These are phyloP conservation scores for Boletellus emodensis DNA, from an alignment of 768 basidiomycete species.

Conservation along the genomic window DNA sequence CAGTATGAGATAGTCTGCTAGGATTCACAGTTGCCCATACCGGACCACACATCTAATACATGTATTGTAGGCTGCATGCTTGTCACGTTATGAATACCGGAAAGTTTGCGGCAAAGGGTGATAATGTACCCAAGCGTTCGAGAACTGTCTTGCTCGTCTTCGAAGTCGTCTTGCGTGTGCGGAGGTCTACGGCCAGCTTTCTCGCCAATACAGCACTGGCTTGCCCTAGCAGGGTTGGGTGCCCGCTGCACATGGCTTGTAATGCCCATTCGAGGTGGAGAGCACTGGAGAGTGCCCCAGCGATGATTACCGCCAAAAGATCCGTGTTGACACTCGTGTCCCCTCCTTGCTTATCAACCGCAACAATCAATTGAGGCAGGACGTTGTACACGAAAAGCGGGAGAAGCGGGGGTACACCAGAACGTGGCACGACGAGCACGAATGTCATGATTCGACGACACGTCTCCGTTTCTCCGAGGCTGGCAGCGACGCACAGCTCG, in stretches of 20 bases:
- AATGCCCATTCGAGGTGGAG: constrained; percentile 71
- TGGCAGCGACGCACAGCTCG: constrained; percentile 52
- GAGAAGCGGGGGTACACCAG: constrained; percentile 56
- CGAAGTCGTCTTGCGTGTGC: constrained; percentile 44
- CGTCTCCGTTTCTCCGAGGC: constrained; percentile 56
- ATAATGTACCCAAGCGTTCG: constrained; percentile 57
- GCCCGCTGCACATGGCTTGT: constrained; percentile 48
- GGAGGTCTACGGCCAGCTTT: constrained; percentile 60
- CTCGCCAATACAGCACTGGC: constrained; percentile 61
- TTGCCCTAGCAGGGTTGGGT: constrained; percentile 53
- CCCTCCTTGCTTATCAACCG: constrained; percentile 48
- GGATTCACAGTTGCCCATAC: constrained; percentile 9
- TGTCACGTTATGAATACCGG: constrained; percentile 49
- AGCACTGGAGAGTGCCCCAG: constrained; percentile 62
- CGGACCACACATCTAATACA: constrained; percentile 12
- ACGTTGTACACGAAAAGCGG: constrained; percentile 69
- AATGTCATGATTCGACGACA: constrained; percentile 66
- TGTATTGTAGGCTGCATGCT: constrained; percentile 7
- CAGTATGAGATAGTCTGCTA: constrained; percentile 37
- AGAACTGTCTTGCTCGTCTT: constrained; percentile 50
- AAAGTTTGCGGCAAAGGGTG: constrained; percentile 70
- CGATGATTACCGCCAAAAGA: constrained; percentile 59
- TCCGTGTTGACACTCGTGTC: constrained; percentile 59
- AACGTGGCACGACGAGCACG: constrained; percentile 59
- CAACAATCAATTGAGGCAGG: constrained; percentile 54